Conservation (phyloP, 2,329 filamentous ascomycete genomes). For the Colletotrichum sp. region DNA sequence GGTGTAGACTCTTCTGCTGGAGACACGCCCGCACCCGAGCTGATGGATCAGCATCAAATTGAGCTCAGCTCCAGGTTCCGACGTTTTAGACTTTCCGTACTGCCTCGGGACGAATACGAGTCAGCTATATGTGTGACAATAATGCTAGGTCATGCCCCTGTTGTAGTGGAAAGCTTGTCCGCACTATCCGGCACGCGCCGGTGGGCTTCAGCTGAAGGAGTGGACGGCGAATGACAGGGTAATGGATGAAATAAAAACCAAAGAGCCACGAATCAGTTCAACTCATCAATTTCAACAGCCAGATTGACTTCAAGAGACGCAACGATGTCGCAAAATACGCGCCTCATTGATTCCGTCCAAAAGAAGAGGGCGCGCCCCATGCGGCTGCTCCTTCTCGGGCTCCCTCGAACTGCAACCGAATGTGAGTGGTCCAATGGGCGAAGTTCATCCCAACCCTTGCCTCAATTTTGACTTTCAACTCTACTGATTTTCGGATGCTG, state of each 20-base stretch:
- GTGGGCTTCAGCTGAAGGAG: not conserved
- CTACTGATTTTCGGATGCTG: not conserved
- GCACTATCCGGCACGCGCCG: not conserved
- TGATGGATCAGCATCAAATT: not conserved
- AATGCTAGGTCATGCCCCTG: not conserved
- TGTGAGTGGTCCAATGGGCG: not conserved
- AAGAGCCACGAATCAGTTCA: not conserved
- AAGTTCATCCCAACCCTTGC: not conserved
- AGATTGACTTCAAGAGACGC: fast-evolving
- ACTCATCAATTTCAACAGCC: not conserved
- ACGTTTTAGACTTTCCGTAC: not conserved
- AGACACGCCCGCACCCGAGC: not conserved
- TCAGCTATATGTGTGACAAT: not conserved
- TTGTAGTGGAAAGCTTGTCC: not conserved
- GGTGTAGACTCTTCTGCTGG: not conserved
- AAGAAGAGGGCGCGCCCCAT: not conserved
- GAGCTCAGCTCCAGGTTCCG: not conserved
- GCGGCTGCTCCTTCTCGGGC: not conserved
- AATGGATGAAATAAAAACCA: not conserved
- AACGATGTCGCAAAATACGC: not conserved
- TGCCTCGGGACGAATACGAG: not conserved
- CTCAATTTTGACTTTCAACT: not conserved
- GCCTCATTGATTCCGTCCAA: not conserved
- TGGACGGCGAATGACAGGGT: not conserved
- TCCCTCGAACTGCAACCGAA: not conserved